These are phyloP conservation scores for Teunomyces kruisii DNA, from an alignment of 805 yeast genomes.

Conservation along the genomic window DNA sequence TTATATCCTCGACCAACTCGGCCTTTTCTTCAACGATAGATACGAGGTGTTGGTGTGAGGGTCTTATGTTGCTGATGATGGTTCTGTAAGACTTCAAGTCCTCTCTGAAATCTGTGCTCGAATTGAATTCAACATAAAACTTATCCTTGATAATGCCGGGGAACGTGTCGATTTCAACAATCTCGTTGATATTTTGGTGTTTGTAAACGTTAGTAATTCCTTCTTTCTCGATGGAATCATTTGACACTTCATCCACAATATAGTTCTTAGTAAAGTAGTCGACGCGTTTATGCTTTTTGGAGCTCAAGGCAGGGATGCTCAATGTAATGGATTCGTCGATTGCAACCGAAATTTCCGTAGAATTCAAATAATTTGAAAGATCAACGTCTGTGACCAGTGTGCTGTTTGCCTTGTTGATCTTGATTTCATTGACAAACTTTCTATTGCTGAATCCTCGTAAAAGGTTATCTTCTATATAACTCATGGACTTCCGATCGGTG, in stretches of 20 bases:
- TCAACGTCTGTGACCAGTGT: slow-evolving; percentile 14
- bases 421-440: slow-evolving; percentile 46
- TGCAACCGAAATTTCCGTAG: not conserved
- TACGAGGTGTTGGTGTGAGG: slow-evolving; percentile 8
- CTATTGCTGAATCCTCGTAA: slow-evolving; percentile 44
- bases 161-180: slow-evolving; percentile 14
- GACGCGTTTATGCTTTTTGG: slow-evolving; percentile 6
- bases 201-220: not conserved
- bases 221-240: not conserved
- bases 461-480: slow-evolving; percentile 41
- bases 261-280: slow-evolving; percentile 10
- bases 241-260: slow-evolving; percentile 1
- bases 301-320: not conserved
- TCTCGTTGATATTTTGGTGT: slow-evolving; percentile 11
- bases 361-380: slow-evolving; percentile 12
- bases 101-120: slow-evolving; percentile 21
- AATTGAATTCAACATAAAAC: slow-evolving; percentile 23
- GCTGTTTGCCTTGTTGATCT: slow-evolving; percentile 9
- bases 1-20: slow-evolving; percentile 51
- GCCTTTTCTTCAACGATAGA: slow-evolving; percentile 49
- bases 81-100: slow-evolving; percentile 28
- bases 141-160: slow-evolving; percentile 8
- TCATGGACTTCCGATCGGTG: slow-evolving; percentile 36
- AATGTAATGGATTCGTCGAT: not conserved
- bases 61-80: slow-evolving; percentile 21